Evolutionary conservation across 139 green algal species (phyloP), one percentile per base, ranked within the genome.

Genomic region (Coelastrella sp.): DNA sequence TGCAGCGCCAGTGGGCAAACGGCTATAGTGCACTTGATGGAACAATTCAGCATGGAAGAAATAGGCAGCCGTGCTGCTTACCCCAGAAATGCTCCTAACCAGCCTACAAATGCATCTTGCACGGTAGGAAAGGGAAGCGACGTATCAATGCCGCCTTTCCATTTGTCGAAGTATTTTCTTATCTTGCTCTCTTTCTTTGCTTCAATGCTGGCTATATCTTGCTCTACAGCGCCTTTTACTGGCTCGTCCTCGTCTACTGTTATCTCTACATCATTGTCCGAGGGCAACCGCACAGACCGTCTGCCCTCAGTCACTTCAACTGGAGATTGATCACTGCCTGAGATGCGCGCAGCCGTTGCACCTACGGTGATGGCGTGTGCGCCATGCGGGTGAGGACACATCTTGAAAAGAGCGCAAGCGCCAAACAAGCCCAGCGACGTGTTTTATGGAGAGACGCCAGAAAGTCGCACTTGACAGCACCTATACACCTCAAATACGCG

Each of bases 61-160:
- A 72, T 7, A 14, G 12, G 70, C 74, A 80, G 65, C 84, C 58
- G 15, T 88, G 49, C 10, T 86, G 80, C 84, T 35, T 49, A 88
- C 84, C 85, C 80, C 15, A 93, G 9, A 78, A 95, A 95, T 11
- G 91, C 86, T 61, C 93, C 93, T 22, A 94, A 17, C 91, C 91
- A 94, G 15, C 82, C 74, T 12, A 76, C 78, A n/a, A 63, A 49
- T 8, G 24, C 19, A 19, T 88, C 88, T n/a, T 59, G 17, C 5
- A 73, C 6, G 58, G 24, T 56, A 27, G 88, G 80, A 7, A 91
- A 63, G 4, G 87, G 87, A 60, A 79, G 27, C 35, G 19, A 15
- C 7, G 35, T 85, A 66, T 91, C 87, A 11, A 91, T 74, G 87
- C 58, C 87, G 20, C 87, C 87, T 7, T 15, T 11, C 78, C 63